Conservation (phyloP, 345 rosid genomes). For the Erodium maritimum region DNA sequence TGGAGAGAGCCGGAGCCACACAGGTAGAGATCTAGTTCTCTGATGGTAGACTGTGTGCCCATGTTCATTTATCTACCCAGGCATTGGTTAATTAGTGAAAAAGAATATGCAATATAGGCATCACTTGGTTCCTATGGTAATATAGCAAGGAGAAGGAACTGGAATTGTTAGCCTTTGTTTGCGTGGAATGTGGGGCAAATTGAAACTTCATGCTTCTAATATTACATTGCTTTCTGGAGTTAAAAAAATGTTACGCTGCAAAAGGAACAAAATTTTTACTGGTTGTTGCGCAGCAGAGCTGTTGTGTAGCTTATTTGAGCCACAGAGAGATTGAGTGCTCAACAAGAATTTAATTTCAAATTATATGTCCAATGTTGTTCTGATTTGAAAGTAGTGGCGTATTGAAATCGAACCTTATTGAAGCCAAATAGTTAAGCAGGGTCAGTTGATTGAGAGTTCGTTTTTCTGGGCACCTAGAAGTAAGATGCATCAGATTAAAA, state of each 20-base stretch:
- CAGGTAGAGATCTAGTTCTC: constrained; percentile 27
- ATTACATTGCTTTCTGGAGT: no score
- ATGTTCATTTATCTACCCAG: neutral
- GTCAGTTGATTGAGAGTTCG: neutral
- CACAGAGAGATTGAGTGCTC: neutral
- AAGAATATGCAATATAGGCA: no score
- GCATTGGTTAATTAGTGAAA: neutral
- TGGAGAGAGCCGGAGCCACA: constrained; percentile 23
- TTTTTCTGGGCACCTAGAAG: neutral
- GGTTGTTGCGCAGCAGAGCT: no score
- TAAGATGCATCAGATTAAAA: neutral
- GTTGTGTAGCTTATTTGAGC: neutral
- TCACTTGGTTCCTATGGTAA: neutral
- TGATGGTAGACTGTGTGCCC: constrained; percentile 1
- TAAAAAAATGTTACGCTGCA: no score
- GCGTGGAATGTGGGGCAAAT: neutral
- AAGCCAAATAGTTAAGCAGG: neutral
- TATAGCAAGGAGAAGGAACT: neutral
- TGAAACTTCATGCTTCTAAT: neutral
- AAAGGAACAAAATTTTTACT: neutral
- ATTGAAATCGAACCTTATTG: neutral
- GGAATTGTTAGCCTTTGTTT: neutral
- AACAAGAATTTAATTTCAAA: neutral
- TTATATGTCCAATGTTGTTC: no score
- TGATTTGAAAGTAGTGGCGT: no score